Evolutionary conservation across 2,329 filamentous ascomycete genomes (phyloP).

Genomic region (Teratosphaeria destructans): DNA sequence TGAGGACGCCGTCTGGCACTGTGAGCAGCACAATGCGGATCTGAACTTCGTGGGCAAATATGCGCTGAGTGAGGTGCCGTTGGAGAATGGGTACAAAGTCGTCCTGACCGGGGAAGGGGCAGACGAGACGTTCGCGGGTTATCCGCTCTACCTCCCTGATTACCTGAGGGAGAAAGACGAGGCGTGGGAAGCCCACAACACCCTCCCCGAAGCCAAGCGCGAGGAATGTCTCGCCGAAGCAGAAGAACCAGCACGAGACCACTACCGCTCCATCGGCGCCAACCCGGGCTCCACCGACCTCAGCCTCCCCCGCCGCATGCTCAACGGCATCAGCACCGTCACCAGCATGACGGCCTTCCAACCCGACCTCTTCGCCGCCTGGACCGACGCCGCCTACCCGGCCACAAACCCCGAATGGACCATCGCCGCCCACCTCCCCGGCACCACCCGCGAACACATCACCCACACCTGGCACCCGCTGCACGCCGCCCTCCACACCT

Average conservation of each 20-base stretch:
- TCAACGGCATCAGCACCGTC: conserved; percentile 31
- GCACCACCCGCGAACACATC: conserved; percentile 6
- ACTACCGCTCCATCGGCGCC: conserved; percentile 21
- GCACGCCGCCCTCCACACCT: conserved; percentile 30
- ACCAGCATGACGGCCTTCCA: conserved; percentile 27
- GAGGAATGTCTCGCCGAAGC: conserved; percentile 11
- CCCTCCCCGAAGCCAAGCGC: conserved; percentile 16
- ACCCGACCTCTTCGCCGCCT: conserved; percentile 27
- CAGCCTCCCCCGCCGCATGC: conserved; percentile 22
- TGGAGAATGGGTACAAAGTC: conserved; percentile 41
- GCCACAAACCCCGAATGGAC: conserved; percentile 24
- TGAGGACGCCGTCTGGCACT: conserved; percentile 36
- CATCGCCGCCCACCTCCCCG: conserved; percentile 24
- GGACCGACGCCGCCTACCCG: conserved; percentile 21
- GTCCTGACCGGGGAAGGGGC: conserved; percentile 38
- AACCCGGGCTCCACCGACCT: conserved; percentile 11
- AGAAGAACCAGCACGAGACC: conserved; percentile 16
- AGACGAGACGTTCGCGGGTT: conserved; percentile 40
- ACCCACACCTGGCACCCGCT: conserved; percentile 31
- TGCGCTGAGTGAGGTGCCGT: conserved; percentile 38
- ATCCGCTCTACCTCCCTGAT: conserved; percentile 37
- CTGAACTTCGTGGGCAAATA: conserved; percentile 45
- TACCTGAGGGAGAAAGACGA: conserved; percentile 41
- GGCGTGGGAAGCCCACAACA: conserved; percentile 13
- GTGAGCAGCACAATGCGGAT: conserved; percentile 38